Evolutionary conservation across 2,329 filamentous ascomycete species (phyloP).

Genomic region (Xylariaceae sp.): DNA sequence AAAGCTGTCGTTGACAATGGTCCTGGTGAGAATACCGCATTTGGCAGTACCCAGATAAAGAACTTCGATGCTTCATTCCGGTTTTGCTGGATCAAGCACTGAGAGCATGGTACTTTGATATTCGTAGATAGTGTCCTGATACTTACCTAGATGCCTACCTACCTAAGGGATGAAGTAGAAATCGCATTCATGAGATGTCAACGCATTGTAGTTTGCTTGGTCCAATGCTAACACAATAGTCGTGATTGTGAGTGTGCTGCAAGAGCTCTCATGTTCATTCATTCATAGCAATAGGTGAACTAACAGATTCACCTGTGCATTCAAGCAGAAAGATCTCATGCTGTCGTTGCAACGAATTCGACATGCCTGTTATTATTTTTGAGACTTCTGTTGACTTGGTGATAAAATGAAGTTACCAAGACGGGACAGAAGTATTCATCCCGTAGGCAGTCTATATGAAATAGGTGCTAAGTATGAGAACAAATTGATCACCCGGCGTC

Average conservation of each 20-base stretch:
- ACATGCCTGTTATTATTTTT: neutral
- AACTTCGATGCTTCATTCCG: neutral
- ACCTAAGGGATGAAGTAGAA: too few relatives aligned
- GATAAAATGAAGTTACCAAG: neutral
- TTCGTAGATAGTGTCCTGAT: neutral
- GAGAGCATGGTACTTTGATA: neutral
- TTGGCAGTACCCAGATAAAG: constrained; percentile 12
- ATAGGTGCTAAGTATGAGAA: too few relatives aligned
- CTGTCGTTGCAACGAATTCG: neutral
- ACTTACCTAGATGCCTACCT: neutral
- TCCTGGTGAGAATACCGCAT: constrained; percentile 3
- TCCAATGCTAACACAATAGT: neutral
- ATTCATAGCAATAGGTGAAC: neutral
- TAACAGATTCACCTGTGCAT: neutral
- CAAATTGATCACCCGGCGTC: too few relatives aligned
- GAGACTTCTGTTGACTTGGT: neutral
- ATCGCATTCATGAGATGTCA: too few relatives aligned
- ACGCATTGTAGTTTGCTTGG: neutral
- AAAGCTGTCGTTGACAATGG: constrained; percentile 8
- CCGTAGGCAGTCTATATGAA: too few relatives aligned
- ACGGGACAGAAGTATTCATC: too few relatives aligned
- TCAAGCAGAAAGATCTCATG: neutral
- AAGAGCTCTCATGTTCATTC: neutral
- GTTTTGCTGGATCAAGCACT: neutral
- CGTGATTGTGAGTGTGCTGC: neutral